phyloP scores from a whole-genome alignment of 2,329 filamentous ascomycete species.

The Talaromyces sp. region DNA sequence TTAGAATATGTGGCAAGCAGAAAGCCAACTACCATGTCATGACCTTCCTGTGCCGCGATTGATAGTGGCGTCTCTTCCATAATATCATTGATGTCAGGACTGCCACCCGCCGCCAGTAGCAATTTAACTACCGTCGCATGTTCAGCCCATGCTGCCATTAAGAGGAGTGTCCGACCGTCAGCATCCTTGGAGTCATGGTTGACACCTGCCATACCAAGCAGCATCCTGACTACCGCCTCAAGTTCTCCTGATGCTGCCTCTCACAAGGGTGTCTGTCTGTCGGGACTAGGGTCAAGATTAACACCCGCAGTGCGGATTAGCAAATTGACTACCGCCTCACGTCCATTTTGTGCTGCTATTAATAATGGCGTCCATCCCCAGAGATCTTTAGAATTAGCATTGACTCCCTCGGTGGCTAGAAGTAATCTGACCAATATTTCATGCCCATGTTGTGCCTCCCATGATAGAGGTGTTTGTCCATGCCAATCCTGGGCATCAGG shows the following conservation, averaged over 20 bases:
- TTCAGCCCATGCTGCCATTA: background rate
- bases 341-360: constrained; percentile 1
- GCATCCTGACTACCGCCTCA: background rate
- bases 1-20: background rate
- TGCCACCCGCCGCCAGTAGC: background rate
- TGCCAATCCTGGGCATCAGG: background rate
- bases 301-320: background rate
- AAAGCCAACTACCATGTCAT: background rate
- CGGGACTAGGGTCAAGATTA: background rate
- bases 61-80: constrained; percentile 4
- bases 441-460: background rate
- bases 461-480: constrained; percentile 4
- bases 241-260: background rate
- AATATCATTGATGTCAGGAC: background rate
- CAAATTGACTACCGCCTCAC: background rate
- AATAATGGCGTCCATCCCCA: constrained; percentile 1
- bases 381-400: background rate
- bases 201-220: background rate
- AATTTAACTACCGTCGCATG: background rate
- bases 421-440: background rate
- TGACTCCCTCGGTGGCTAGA: background rate
- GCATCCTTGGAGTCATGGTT: background rate
- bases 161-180: background rate
- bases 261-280: background rate
- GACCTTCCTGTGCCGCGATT: background rate